Conservation (phyloP, 78 protist species). For the Bodo saltans region DNA sequence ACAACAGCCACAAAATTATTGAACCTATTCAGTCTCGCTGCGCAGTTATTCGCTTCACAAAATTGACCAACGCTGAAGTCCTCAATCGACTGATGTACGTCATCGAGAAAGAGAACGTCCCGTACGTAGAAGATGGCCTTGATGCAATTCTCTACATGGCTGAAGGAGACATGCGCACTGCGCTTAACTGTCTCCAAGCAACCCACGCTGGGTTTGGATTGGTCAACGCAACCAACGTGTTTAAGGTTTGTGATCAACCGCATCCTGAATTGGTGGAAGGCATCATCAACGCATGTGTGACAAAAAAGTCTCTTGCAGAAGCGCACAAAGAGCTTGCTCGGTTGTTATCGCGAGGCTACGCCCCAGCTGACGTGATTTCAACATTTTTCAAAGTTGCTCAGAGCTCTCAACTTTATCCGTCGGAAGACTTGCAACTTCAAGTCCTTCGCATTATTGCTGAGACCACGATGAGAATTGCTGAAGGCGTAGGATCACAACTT, state of each 20-base stretch:
- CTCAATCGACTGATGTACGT: slow-evolving; percentile 58
- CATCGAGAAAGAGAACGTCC: slow-evolving; percentile 46
- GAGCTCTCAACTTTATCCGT: neutral
- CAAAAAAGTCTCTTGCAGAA: slow-evolving; percentile 8
- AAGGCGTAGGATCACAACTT: slow-evolving; percentile 76
- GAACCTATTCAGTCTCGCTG: slow-evolving; percentile 96
- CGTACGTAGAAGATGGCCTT: slow-evolving; percentile 65
- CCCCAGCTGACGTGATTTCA: slow-evolving; percentile 71
- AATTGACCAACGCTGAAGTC: slow-evolving; percentile 65
- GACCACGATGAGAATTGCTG: slow-evolving; percentile 68
- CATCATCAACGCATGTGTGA: slow-evolving; percentile 38
- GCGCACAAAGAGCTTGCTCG: slow-evolving; percentile 32
- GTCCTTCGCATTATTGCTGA: slow-evolving; percentile 69
- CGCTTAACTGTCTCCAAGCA: slow-evolving; percentile 90
- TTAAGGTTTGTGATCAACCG: slow-evolving; percentile 93
- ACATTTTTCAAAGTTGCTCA: slow-evolving; percentile 61
- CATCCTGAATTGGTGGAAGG: slow-evolving; percentile 79
- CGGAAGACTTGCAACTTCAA: neutral
- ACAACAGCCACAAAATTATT: slow-evolving; percentile 82
- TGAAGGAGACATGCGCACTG: slow-evolving; percentile 93
- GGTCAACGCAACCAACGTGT: slow-evolving; percentile 77
- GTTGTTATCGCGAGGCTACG: slow-evolving; percentile 73
- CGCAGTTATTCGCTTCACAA: slow-evolving; percentile 82
- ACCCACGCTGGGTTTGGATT: slow-evolving; percentile 86
- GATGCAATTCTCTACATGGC: slow-evolving; percentile 89